These are phyloP conservation scores for Fusarium luffae DNA, from an alignment of 2,329 filamentous ascomycete genomes.

Conservation along the genomic window DNA sequence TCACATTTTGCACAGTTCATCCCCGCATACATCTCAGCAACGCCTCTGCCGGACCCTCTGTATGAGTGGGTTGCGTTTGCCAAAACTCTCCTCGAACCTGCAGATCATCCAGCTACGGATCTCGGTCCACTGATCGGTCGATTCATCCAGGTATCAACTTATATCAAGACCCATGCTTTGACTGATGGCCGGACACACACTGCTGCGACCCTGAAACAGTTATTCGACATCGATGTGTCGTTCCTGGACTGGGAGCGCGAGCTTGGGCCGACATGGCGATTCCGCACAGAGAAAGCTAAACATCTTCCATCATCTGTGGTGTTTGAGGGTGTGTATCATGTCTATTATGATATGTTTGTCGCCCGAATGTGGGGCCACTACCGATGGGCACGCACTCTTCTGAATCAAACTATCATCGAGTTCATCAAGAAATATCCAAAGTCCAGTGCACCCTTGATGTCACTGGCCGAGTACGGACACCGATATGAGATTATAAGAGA, in stretches of 20 bases:
- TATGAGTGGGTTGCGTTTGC: slow-evolving; percentile 58
- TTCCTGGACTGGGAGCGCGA: slow-evolving; percentile 55
- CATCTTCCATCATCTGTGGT: slow-evolving; percentile 55
- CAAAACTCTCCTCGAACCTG: slow-evolving; percentile 49
- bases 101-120: slow-evolving; percentile 55
- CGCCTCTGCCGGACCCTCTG: slow-evolving; percentile 54
- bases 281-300: slow-evolving; percentile 47
- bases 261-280: slow-evolving; percentile 53
- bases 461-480: slow-evolving; percentile 46
- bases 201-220: slow-evolving; percentile 51
- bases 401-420: slow-evolving; percentile 61
- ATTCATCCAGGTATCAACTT: slow-evolving; percentile 54
- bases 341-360: slow-evolving; percentile 64
- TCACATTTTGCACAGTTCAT: slow-evolving; percentile 54
- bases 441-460: slow-evolving; percentile 51
- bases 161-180: slow-evolving; percentile 50
- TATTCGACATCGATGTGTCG: slow-evolving; percentile 54
- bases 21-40: slow-evolving; percentile 55
- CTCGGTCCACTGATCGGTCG: slow-evolving; percentile 55
- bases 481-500: slow-evolving; percentile 51
- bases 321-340: slow-evolving; percentile 65
- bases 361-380: slow-evolving; percentile 69
- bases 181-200: slow-evolving; percentile 53
- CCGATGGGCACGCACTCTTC: slow-evolving; percentile 66
- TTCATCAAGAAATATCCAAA: slow-evolving; percentile 53